These are phyloP conservation scores for Monilinia fructicola DNA, from an alignment of 2,329 filamentous ascomycete genomes.

Conservation along the genomic window DNA sequence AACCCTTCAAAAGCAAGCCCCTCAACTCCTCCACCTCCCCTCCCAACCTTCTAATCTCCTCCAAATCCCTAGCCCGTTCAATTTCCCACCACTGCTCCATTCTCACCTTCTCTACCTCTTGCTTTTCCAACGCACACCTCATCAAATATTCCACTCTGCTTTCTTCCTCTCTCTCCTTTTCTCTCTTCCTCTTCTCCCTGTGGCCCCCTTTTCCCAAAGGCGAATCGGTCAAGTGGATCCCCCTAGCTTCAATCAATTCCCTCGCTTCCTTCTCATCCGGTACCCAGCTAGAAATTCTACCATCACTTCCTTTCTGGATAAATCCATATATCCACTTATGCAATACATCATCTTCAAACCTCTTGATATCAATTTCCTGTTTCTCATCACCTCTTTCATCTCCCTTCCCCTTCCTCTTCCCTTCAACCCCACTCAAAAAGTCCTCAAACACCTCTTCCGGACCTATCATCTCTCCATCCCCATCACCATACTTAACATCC, in stretches of 20 bases:
- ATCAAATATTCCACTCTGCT: not conserved
- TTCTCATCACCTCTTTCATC: not conserved
- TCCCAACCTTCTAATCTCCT: not conserved
- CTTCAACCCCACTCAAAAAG: too few species aligned
- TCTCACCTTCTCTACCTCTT: not conserved
- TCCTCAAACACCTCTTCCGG: not conserved
- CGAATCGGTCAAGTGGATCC: not conserved
- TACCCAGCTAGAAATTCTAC: not conserved
- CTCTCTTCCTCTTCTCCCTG: not conserved
- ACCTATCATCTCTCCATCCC: not conserved
- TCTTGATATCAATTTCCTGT: too few species aligned
- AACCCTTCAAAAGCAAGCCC: not conserved
- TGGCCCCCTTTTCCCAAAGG: too few species aligned
- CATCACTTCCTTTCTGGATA: too few species aligned
- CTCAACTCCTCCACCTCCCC: not conserved
- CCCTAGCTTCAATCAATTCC: not conserved
- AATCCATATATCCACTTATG: not conserved
- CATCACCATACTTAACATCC: not conserved
- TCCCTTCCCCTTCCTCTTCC: not conserved
- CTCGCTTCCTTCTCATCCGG: not conserved
- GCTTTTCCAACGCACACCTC: not conserved
- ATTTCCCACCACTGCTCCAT: slow-evolving; percentile 5
- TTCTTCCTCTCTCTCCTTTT: too few species aligned
- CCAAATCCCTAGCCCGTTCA: not conserved
- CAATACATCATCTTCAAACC: too few species aligned